Evolutionary conservation across 2,329 filamentous ascomycete species (phyloP), one percentile per base, ranked within the genome.

Genomic region (Tolypocladium cylindrosporum): DNA sequence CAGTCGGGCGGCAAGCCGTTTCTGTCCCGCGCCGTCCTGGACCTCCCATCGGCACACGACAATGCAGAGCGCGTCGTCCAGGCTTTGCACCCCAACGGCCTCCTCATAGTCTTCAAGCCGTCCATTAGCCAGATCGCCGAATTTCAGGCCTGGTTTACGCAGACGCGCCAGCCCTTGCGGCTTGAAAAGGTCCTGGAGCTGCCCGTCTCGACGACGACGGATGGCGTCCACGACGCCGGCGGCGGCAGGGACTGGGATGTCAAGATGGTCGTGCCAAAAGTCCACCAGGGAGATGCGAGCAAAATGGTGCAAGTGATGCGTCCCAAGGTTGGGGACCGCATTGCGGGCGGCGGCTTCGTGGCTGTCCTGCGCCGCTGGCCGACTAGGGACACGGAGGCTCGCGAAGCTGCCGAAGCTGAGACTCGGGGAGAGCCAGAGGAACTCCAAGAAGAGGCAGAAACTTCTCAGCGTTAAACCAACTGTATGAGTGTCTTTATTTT

Each of bases 111-210:
- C 1, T 94, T 91, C 73, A 85, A 84, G 62, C 90, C 90, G 0
- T 90, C 85, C 64, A 84, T 94, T 59, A 91, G 89, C 11, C 90
- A 93, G 69, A 87, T 93, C 57, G 84, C 80, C 45, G 79, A 85
- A 6, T 88, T 86, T 59, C 66, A 70, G 43, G 59, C 66, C 24
- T 74, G 72, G 72, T 57, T 85, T 39, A 79, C 79, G 58, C 72
- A 78, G 36, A 73, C 81, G 14, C 72, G 70, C 2, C 73, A 90
- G 56, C 82, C 83, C 19, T 57, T 81, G 27, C 69, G 78, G 34
- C 71, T 85, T 10, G 84, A 88, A 43, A 79, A 76, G 51, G 81
- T 85, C 0, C 66, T 88, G 19, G 86, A 89, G 68, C 72, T 88
- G 61, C 76, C 77, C 8, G 66, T 70, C 10, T 69, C 72, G 4